Conservation (phyloP, 768 basidiomycete species). For the Rhodotorula sphaerocarpa region DNA sequence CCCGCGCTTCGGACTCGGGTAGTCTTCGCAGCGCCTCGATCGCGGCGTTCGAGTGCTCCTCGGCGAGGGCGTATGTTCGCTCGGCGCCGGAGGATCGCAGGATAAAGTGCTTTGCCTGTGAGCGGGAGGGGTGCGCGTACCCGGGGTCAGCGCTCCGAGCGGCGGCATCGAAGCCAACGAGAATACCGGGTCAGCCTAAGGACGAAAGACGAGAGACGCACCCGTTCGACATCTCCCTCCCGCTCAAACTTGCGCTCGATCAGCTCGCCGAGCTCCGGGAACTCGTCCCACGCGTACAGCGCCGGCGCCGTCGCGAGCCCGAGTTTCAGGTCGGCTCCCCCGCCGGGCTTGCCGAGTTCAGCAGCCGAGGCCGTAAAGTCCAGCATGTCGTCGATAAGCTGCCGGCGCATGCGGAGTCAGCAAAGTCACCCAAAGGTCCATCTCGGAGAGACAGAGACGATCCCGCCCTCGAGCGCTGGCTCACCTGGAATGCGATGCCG, state of each 20-base stretch:
- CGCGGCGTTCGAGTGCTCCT: slow-evolving; percentile 66
- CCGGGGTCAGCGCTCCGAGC: too few species aligned
- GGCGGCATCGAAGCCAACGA: too few species aligned
- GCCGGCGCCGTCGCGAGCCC: slow-evolving; percentile 80
- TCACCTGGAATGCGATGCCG: slow-evolving; percentile 91
- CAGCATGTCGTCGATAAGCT: slow-evolving; percentile 92
- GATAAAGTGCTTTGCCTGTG: slow-evolving; percentile 63
- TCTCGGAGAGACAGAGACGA: background rate
- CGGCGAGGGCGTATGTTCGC: slow-evolving; percentile 69
- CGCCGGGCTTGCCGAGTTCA: slow-evolving; percentile 75
- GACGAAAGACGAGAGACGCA: slow-evolving; percentile 39
- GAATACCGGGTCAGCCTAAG: too few species aligned
- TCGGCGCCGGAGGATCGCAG: slow-evolving; percentile 63
- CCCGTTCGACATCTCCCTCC: slow-evolving; percentile 71
- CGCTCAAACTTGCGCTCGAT: slow-evolving; percentile 69
- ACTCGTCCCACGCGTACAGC: slow-evolving; percentile 76
- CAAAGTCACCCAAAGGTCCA: too few species aligned
- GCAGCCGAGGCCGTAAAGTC: slow-evolving; percentile 75
- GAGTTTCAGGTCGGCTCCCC: slow-evolving; percentile 70
- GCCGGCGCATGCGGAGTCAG: slow-evolving; percentile 2
- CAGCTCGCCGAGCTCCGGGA: slow-evolving; percentile 64
- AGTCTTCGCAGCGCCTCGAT: slow-evolving; percentile 59
- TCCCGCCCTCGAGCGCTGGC: slow-evolving; percentile 37
- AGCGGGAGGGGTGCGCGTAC: too few species aligned
- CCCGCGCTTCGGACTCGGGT: slow-evolving; percentile 71